Percentiles rank a stretch among this genome's conserved stretches.
Conservation (phyloP, 2,329 filamentous ascomycete species). For the Saccharata proteae region DNA sequence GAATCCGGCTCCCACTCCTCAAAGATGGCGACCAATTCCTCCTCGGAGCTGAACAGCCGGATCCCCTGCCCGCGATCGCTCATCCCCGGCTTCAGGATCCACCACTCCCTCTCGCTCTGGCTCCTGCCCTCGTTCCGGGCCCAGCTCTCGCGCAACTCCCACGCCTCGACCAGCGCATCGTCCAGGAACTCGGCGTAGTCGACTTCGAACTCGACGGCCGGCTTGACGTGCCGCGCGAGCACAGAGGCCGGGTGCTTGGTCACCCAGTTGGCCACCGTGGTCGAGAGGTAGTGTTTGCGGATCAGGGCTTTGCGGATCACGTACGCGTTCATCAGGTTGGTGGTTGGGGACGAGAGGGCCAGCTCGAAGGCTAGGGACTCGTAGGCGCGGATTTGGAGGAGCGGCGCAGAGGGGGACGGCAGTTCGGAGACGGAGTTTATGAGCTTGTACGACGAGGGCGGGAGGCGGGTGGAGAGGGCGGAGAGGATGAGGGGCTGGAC, state of each 20-base stretch:
- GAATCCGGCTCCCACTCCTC: slow-evolving; percentile 77
- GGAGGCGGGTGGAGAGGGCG: slow-evolving; percentile 54
- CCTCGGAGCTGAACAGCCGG: slow-evolving; percentile 72
- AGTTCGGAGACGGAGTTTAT: slow-evolving; percentile 40
- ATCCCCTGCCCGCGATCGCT: slow-evolving; percentile 93
- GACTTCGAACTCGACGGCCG: slow-evolving; percentile 77
- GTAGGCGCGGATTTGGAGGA: slow-evolving; percentile 77
- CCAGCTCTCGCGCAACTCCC: slow-evolving; percentile 71
- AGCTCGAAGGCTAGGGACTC: slow-evolving; percentile 78
- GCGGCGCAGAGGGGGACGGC: slow-evolving; percentile 31
- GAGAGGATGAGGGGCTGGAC: slow-evolving; percentile 74
- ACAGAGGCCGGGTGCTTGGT: slow-evolving; percentile 67
- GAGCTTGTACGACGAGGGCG: slow-evolving; percentile 41
- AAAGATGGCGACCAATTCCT: slow-evolving; percentile 76
- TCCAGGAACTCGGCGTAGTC: slow-evolving; percentile 96
- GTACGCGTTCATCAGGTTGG: slow-evolving; percentile 72
- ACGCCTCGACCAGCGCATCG: slow-evolving; percentile 81
- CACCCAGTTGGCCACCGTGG: slow-evolving; percentile 74
- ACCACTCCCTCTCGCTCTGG: slow-evolving; percentile 56
- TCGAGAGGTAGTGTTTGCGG: slow-evolving; percentile 83
- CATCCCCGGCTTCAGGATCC: slow-evolving; percentile 98
- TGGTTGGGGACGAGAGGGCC: slow-evolving; percentile 47
- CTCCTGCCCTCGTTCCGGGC: slow-evolving; percentile 48
- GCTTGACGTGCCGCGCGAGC: slow-evolving; percentile 59
- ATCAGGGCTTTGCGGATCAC: slow-evolving; percentile 94